These are phyloP conservation scores for Trametes pubescens DNA, from an alignment of 1,284 basidiomycete genomes.

Conservation along the genomic window DNA sequence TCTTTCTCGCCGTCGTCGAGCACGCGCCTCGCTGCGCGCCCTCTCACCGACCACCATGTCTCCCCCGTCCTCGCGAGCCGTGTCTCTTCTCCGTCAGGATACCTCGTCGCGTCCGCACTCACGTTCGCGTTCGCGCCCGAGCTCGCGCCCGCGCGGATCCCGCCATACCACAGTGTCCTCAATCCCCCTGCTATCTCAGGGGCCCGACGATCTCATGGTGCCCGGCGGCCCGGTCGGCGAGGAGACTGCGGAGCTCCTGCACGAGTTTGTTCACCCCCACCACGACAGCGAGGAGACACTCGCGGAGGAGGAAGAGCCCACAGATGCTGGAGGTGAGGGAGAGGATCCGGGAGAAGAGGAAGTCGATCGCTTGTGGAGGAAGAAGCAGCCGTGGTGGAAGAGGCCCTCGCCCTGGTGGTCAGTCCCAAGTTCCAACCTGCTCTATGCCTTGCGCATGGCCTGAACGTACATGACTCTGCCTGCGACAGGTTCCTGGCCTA, in stretches of 20 bases:
- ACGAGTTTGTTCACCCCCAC: slow-evolving; percentile 55
- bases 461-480: not conserved
- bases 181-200: slow-evolving; percentile 40
- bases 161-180: slow-evolving; percentile 36
- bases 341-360: slow-evolving; percentile 39
- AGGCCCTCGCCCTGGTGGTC: slow-evolving; percentile 75
- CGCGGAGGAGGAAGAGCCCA: slow-evolving; percentile 39
- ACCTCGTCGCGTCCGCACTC: slow-evolving; percentile 21
- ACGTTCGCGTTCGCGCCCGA: slow-evolving; percentile 26
- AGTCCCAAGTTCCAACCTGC: slow-evolving; percentile 42
- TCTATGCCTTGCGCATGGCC: too few relatives aligned
- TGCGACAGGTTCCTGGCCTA: slow-evolving; percentile 61
- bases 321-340: slow-evolving; percentile 3
- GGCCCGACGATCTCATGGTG: slow-evolving; percentile 49
- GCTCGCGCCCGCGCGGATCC: slow-evolving; percentile 39
- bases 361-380: slow-evolving; percentile 38
- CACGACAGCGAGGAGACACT: slow-evolving; percentile 48
- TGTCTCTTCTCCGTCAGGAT: slow-evolving; percentile 23
- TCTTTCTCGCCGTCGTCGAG: not conserved
- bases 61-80: slow-evolving; percentile 25
- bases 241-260: slow-evolving; percentile 54
- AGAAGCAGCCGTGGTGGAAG: slow-evolving; percentile 69
- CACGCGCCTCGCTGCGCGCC: not conserved
- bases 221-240: slow-evolving; percentile 57
- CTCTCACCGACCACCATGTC: slow-evolving; percentile 26